Percentiles rank a stretch among this genome's conserved stretches.
Conservation (phyloP, 768 basidiomycete species). For the Collybiopsis confluens region DNA sequence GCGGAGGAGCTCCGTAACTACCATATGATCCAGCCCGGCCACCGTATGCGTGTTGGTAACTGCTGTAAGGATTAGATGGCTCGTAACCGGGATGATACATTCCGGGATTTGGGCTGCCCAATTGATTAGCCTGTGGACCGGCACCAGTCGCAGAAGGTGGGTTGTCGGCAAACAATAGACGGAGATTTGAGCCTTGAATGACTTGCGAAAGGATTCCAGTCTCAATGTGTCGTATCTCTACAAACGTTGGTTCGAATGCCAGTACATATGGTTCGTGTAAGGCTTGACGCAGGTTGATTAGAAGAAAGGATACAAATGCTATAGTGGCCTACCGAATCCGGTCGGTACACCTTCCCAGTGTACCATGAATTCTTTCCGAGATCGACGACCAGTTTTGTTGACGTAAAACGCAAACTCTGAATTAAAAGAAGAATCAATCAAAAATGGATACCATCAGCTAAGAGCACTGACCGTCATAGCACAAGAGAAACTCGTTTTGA, state of each 20-base stretch:
- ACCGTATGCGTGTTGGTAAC: not conserved
- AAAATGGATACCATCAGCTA: not conserved
- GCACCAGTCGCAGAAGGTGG: constrained; percentile 74
- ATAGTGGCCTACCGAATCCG: constrained; percentile 75
- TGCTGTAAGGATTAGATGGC: constrained; percentile 4
- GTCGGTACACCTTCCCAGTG: constrained; percentile 95
- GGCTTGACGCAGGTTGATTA: constrained; percentile 42
- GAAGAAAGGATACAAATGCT: not conserved
- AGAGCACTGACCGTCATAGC: constrained; percentile 82
- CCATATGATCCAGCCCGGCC: constrained; percentile 21
- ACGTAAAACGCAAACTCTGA: constrained; percentile 99
- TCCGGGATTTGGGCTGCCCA: constrained; percentile 13
- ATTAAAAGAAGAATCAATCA: not conserved
- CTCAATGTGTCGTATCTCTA: constrained; percentile 95
- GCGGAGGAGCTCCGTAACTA: constrained; percentile 26
- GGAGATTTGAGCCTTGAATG: constrained; percentile 88
- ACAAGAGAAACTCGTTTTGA: constrained; percentile 93
- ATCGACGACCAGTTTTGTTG: constrained; percentile 91
- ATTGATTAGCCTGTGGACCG: constrained; percentile 29
- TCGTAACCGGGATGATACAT: constrained; percentile 20
- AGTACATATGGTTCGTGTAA: constrained; percentile 95
- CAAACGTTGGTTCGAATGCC: constrained; percentile 94
- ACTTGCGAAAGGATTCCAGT: constrained; percentile 90
- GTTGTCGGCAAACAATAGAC: constrained; percentile 89
- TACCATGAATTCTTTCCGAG: constrained; percentile 89